These are phyloP conservation scores for Macrophomina pseudophaseolina DNA, from an alignment of 2,329 filamentous ascomycete species.

Conservation along the genomic window DNA sequence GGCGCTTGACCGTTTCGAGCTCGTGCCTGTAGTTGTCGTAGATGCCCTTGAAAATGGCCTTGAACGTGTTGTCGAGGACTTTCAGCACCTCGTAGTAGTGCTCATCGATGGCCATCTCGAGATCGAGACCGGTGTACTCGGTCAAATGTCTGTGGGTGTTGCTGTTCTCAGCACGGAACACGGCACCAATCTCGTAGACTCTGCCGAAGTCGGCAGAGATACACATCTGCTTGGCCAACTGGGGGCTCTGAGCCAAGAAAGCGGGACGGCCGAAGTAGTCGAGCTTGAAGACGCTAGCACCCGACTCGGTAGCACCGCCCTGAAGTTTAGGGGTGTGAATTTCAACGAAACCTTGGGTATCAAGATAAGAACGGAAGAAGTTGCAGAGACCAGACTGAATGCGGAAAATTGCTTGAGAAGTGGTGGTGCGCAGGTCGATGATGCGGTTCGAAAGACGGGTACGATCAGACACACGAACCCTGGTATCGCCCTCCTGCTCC, in stretches of 20 bases:
- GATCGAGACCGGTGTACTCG: constrained; percentile 89
- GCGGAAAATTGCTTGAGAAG: constrained; percentile 86
- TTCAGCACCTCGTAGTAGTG: constrained; percentile 88
- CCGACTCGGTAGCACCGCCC: constrained; percentile 87
- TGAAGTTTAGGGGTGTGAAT: constrained; percentile 94
- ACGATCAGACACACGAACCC: constrained; percentile 70
- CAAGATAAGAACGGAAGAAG: constrained; percentile 77
- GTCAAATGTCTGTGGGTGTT: constrained; percentile 95
- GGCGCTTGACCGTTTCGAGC: constrained; percentile 77
- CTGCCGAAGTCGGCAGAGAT: constrained; percentile 87
- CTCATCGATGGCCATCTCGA: constrained; percentile 89
- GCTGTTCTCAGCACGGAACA: constrained; percentile 93
- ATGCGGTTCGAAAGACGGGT: constrained; percentile 79
- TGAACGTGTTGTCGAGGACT: constrained; percentile 79
- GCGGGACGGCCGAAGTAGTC: constrained; percentile 89
- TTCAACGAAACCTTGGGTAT: constrained; percentile 80
- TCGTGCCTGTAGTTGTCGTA: constrained; percentile 73
- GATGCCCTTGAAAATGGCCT: constrained; percentile 75
- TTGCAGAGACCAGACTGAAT: constrained; percentile 81
- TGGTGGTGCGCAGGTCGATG: constrained; percentile 82
- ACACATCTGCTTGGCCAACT: constrained; percentile 90
- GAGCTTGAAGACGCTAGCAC: constrained; percentile 87
- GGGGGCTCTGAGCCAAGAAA: constrained; percentile 89
- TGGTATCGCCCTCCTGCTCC: constrained; percentile 60
- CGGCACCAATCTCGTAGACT: constrained; percentile 87